phyloP scores from a whole-genome alignment of 257 asterid genomes.

The Solanum commersonii region DNA sequence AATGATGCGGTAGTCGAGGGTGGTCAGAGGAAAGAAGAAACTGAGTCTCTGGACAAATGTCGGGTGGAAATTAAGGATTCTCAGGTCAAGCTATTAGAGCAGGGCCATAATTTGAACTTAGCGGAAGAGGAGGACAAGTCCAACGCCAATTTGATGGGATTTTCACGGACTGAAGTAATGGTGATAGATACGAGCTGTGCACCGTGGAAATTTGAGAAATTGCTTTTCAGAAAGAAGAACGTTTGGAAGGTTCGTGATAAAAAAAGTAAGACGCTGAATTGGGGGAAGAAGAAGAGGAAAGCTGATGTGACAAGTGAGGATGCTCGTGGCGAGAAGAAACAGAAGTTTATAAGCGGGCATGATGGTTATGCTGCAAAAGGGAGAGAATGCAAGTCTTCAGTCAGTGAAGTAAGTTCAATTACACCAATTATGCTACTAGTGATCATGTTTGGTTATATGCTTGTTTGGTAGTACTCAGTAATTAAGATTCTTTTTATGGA shows the following conservation, averaged over 20 bases:
- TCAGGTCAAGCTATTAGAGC: constrained; percentile 6
- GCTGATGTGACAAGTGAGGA: constrained; percentile 6
- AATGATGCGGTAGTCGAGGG: constrained; percentile 12
- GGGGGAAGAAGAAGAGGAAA: constrained; percentile 44
- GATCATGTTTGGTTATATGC: not conserved
- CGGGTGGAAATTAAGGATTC: constrained; percentile 28
- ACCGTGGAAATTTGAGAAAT: constrained; percentile 77
- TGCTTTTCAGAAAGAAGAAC: constrained; percentile 69
- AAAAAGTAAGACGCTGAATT: constrained; percentile 24
- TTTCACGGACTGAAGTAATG: constrained; percentile 72
- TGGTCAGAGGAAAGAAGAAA: constrained; percentile 10
- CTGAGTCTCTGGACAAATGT: constrained; percentile 14
- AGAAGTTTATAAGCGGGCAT: constrained; percentile 21
- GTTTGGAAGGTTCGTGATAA: constrained; percentile 80
- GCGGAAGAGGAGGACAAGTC: constrained; percentile 27
- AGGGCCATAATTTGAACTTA: constrained; percentile 6
- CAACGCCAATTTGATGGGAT: constrained; percentile 42
- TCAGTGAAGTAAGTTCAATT: constrained; percentile 23
- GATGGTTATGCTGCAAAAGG: constrained; percentile 6
- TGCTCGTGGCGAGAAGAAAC: constrained; percentile 29
- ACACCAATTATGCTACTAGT: not conserved
- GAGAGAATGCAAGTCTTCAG: constrained; percentile 10
- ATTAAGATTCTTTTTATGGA: not conserved
- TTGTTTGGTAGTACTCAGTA: not conserved
- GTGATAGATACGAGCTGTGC: constrained; percentile 85